Evolutionary conservation across 2,329 filamentous ascomycete genomes (phyloP), one percentile per base, ranked within the genome.

Genomic region (Emergomyces africanus): DNA sequence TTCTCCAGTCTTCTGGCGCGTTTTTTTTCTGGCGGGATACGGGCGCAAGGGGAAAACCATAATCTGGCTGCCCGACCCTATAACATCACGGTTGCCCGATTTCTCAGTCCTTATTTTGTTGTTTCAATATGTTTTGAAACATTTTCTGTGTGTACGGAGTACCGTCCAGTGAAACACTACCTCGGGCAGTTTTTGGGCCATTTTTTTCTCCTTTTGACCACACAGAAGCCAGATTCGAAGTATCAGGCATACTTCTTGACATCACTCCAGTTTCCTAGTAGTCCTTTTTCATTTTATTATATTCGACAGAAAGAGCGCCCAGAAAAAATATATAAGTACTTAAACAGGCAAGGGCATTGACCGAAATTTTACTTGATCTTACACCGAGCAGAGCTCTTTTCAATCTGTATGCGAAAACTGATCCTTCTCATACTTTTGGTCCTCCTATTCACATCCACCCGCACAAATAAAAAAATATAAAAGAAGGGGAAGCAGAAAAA

Each of bases 91-190:
- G n/a, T 39, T 48, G 30, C 44, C 55, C 55, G 42, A 42, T 58
- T 57, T 46, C 50, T 51, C 30, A 37, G 30, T 48, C 28, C 41
- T 12, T n/a, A 28, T 58, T 56, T n/a, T 53, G 23, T 58, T 55
- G 28, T 54, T 60, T 61, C 41, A 46, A 30, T 48, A 48, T 49
- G 42, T 54, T 57, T 53, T 59, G 48, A 57, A 54, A 50, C 57
- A 58, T 58, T 58, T 41, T 51, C 57, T 51, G 28, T 58, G 42
- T 57, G 55, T 49, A 37, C 30, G 4, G 5, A 5, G 33, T 35
- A 35, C 33, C 42, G 30, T 57, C 42, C 44, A 39, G 41, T 57
- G 18, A 57, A 23, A 48, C 55, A 49, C 23, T n/a, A 15, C 30
- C 33, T 53, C 39, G 33, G 50, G 50, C 50, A 53, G 12, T 18